Evolutionary conservation across 768 basidiomycete species (phyloP), one percentile per base, ranked within the genome.

Genomic region (Leccinum aurantiacum): DNA sequence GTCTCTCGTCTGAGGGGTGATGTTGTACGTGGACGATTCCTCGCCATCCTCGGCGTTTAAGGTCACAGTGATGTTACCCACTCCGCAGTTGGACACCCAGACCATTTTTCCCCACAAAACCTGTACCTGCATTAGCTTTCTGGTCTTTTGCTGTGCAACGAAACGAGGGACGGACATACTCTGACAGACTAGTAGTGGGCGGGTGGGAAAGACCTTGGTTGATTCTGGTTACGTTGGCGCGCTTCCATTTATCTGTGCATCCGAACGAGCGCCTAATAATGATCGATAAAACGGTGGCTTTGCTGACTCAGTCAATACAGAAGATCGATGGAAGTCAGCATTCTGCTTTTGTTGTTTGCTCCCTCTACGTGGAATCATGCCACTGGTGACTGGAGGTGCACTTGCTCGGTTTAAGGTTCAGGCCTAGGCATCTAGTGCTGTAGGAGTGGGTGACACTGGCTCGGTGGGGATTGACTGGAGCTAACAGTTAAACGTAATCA

Each of bases 11-110:
- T 65, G 35, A n/a, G 66, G 60, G 2, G 0, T 0, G 29, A 68
- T 1, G 1, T 13, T 5, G 50, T 38, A 68, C 4, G 15, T 1
- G 0, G 15, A 14, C 4, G 41, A 31, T 19, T 53, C 56, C 17
- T 55, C 60, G 6, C 47, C 58, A 29, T 25, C 57, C 22, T 35
- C 17, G 35, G 58, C 61, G 7, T 66, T 61, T 5, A 67, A 19
- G 11, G 54, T 9, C 15, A 66, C 15, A 10, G 51, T 4, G 25
- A 65, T 48, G 17, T 17, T 11, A 15, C 24, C 15, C 17, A 2
- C 9, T 3, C 27, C 19, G 7, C 58, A 63, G 11, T 65, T 67
- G 27, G 65, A 63, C 4, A 67, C 54, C 65, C 65, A 67, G 29
- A 66, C 62, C 65, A 63, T 67, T 10, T 29, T 51, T n/a, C 17